Evolutionary conservation across 805 yeast genomes (phyloP).

Genomic region (Zygoascus tannicola): DNA sequence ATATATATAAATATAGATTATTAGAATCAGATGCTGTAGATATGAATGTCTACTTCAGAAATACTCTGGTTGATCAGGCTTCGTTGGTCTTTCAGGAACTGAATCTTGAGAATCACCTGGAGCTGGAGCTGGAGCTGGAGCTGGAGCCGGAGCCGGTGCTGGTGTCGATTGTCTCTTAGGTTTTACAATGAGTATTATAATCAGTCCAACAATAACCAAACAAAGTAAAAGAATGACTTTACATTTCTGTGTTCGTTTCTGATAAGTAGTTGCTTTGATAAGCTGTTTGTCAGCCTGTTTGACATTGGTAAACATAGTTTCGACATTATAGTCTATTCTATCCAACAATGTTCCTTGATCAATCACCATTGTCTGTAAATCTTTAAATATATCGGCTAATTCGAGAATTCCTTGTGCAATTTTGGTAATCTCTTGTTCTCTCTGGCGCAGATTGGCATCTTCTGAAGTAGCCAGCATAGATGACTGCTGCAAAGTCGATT

Average conservation of each 20-base stretch:
- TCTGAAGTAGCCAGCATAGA: constrained; percentile 25
- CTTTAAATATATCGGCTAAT: constrained; percentile 85
- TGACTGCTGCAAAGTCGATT: constrained; percentile 30
- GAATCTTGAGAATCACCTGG: too few species aligned
- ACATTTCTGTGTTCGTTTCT: constrained; percentile 84
- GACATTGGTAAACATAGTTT: constrained; percentile 67
- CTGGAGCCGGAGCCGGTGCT: constrained; percentile 5
- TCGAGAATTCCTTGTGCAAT: constrained; percentile 92
- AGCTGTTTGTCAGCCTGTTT: constrained; percentile 72
- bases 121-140: neutral
- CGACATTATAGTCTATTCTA: constrained; percentile 85
- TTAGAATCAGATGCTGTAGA: too few species aligned
- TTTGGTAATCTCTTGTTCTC: constrained; percentile 84
- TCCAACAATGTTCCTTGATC: constrained; percentile 95
- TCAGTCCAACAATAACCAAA: constrained; percentile 59
- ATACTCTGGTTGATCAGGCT: too few species aligned
- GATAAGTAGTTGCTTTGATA: constrained; percentile 66
- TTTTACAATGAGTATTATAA: constrained; percentile 61
- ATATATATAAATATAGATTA: neutral
- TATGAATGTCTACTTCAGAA: too few species aligned
- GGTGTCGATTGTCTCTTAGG: constrained; percentile 20
- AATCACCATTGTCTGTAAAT: constrained; percentile 81
- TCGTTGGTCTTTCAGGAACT: constrained; percentile 5
- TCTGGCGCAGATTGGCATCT: constrained; percentile 45
- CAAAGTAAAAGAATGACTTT: constrained; percentile 68